These are phyloP conservation scores for Starmerella floricola DNA, from an alignment of 805 yeast species.

Conservation along the genomic window DNA sequence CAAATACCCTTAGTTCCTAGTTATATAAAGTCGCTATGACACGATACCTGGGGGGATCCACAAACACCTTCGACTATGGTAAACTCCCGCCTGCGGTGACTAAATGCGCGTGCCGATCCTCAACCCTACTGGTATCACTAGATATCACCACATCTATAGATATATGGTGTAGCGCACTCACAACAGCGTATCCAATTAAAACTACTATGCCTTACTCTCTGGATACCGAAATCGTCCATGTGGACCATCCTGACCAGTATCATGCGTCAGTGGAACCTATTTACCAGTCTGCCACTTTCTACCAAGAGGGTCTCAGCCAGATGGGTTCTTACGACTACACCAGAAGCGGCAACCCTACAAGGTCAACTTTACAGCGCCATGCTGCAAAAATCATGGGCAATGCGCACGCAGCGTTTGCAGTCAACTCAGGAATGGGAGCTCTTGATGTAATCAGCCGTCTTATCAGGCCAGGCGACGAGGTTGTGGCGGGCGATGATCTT, in stretches of 20 bases:
- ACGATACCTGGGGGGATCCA: too few species aligned
- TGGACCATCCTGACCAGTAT: slow-evolving; percentile 54
- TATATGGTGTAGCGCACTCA: too few species aligned
- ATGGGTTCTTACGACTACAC: slow-evolving; percentile 81
- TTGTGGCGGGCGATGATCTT: slow-evolving; percentile 86
- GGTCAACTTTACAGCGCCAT: slow-evolving; percentile 68
- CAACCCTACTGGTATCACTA: too few species aligned
- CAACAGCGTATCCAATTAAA: too few species aligned
- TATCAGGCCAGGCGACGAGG: slow-evolving; percentile 71
- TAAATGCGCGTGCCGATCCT: too few species aligned
- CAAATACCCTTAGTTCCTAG: too few species aligned
- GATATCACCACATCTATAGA: too few species aligned
- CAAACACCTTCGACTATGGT: too few species aligned
- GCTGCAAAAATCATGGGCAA: slow-evolving; percentile 58
- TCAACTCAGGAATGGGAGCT: slow-evolving; percentile 87
- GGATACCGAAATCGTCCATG: slow-evolving; percentile 59
- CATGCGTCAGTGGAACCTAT: slow-evolving; percentile 77
- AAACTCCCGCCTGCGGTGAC: too few species aligned
- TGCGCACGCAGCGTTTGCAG: slow-evolving; percentile 67
- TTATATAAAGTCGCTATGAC: too few species aligned
- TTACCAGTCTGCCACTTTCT: slow-evolving; percentile 91
- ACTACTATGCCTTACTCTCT: slow-evolving; percentile 22
- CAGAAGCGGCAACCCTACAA: slow-evolving; percentile 87
- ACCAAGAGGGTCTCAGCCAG: slow-evolving; percentile 56
- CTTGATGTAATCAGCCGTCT: slow-evolving; percentile 71